Evolutionary conservation across 441 rosid species (phyloP), one percentile per base, ranked within the genome.

Genomic region (Arabidopsis hybrid): DNA sequence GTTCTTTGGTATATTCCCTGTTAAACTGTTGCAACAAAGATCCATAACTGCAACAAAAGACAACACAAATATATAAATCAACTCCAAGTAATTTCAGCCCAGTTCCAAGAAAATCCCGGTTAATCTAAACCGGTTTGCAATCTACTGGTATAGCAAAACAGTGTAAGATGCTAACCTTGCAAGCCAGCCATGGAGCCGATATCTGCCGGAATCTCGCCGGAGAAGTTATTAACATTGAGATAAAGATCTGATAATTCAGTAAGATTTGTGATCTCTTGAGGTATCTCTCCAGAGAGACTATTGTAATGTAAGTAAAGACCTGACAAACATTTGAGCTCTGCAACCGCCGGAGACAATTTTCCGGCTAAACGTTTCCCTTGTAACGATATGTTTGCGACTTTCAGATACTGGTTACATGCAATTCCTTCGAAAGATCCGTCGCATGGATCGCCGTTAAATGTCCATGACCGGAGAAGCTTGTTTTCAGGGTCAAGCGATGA

Each of bases 1-100:
- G 65, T 73, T 70, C 12, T 66, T 34, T 11, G 96, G 97, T 78
- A 92, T 84, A 26, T 68, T 75, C 43, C 97, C 99, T 42, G 83
- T 79, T 46, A 95, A 78, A 82, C 83, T 87, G 81, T 95, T 95
- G 81, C 85, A 87, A 60, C 93, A 88, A 9, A 95, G 92, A 81
- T 95, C 87, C 72, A 95, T 53, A 42, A 88, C 99, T 94, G 36
- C 51, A 68, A 18, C 40, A 59, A 61, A 74, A 72, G 50, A 49
- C 39, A 83, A 68, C 6, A 50, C 55, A 31, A n/a, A n/a, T n/a
- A n/a, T n/a, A n/a, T n/a, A n/a, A n/a, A n/a, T n/a, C n/a, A n/a
- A n/a, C n/a, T n/a, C n/a, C n/a, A n/a, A n/a, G n/a, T n/a, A n/a
- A n/a, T n/a, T n/a, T n/a, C n/a, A n/a, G n/a, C n/a, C n/a, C n/a